Evolutionary conservation across 371 early-diverging fungal species (phyloP).

Genomic region (Rhizopus arrhizus): DNA sequence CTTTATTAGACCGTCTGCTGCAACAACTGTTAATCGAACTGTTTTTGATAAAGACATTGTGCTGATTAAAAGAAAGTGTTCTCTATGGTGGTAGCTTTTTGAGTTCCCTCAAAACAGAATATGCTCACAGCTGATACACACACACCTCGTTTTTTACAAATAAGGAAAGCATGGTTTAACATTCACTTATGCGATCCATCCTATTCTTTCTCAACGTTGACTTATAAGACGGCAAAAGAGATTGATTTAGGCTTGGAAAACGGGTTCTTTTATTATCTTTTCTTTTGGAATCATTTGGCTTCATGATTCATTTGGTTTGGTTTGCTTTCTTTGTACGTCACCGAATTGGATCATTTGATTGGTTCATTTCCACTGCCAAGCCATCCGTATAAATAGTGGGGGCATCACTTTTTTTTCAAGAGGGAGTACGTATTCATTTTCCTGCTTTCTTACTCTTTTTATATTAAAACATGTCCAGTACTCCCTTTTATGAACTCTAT

Average conservation of each 20-base stretch:
- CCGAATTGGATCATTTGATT: conserved; percentile 7
- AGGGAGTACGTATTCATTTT: neutral
- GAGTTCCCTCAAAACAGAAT: too few species aligned
- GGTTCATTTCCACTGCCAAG: conserved; percentile 19
- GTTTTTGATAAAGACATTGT: conserved; percentile 43
- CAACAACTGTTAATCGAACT: conserved; percentile 72
- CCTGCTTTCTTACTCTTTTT: neutral
- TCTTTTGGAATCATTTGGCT: too few species aligned
- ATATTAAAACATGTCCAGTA: conserved; percentile 35
- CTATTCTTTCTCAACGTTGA: too few species aligned
- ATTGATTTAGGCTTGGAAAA: too few species aligned
- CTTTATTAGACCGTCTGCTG: conserved; percentile 91
- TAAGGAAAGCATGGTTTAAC: neutral
- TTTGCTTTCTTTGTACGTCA: conserved; percentile 12
- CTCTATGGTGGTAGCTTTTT: too few species aligned
- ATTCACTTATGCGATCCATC: too few species aligned
- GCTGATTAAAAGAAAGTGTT: neutral
- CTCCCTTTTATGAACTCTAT: conserved; percentile 51
- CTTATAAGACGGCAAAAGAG: too few species aligned
- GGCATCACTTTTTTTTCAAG: conserved; percentile 8
- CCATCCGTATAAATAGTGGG: conserved; percentile 26
- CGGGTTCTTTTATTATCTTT: too few species aligned
- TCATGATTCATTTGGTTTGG: too few species aligned
- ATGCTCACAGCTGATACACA: neutral
- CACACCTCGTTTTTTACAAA: neutral